Conservation (phyloP, 306 rosid genomes). For the Phaseolus lunatus region DNA sequence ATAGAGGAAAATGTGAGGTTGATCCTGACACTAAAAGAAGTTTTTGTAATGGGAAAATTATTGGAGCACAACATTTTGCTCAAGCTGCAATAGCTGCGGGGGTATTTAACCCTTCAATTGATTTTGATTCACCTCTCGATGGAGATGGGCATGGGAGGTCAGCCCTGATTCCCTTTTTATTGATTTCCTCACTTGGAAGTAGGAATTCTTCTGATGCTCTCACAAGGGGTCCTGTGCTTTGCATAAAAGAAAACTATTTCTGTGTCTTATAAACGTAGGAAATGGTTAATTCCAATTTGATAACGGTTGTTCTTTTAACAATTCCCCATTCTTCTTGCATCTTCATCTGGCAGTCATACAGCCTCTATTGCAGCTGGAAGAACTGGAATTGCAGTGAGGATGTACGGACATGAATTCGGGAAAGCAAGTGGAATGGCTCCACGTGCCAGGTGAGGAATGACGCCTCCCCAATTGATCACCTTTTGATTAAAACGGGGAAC, state of each 20-base stretch:
- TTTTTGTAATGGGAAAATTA: constrained; percentile 96
- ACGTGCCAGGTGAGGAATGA: constrained; percentile 88
- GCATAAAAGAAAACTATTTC: not conserved
- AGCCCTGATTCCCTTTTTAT: constrained; percentile 38
- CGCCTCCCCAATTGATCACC: constrained; percentile 14
- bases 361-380: constrained; percentile 99
- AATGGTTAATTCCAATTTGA: constrained; percentile 30
- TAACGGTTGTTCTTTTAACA: constrained; percentile 11
- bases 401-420: constrained; percentile 96
- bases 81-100: constrained; percentile 98
- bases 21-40: constrained; percentile 80
- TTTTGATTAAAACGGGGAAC: constrained; percentile 41
- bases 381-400: constrained; percentile 94
- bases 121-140: constrained; percentile 94
- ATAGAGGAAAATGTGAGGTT: constrained; percentile 95
- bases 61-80: constrained; percentile 99
- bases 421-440: constrained; percentile 99
- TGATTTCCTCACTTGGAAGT: constrained; percentile 29
- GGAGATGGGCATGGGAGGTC: constrained; percentile 99
- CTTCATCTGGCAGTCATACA: constrained; percentile 79
- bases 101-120: constrained; percentile 81
- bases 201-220: not conserved
- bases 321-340: constrained; percentile 32
- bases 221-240: not conserved
- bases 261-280: constrained; percentile 3